These are phyloP conservation scores for Schizophyllum amplum DNA, from an alignment of 1,284 basidiomycete genomes.

Conservation along the genomic window DNA sequence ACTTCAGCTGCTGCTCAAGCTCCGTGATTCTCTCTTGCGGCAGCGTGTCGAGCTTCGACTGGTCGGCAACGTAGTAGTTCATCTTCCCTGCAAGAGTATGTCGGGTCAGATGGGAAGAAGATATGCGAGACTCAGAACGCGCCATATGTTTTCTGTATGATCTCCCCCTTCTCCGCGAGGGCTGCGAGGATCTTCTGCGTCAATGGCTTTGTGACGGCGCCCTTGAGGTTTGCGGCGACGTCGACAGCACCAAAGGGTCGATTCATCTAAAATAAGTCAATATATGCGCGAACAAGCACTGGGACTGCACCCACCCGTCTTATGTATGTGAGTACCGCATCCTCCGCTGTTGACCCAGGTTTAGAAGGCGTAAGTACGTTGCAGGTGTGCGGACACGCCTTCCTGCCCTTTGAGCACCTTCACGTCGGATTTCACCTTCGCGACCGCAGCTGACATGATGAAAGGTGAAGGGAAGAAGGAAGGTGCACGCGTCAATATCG, in stretches of 20 bases:
- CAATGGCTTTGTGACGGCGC: slow-evolving; percentile 71
- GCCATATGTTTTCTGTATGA: slow-evolving; percentile 78
- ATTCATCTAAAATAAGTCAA: slow-evolving; percentile 48
- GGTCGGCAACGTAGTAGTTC: slow-evolving; percentile 75
- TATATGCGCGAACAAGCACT: slow-evolving; percentile 1
- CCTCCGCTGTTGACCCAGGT: slow-evolving; percentile 41
- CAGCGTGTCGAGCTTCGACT: slow-evolving; percentile 54
- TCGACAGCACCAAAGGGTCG: slow-evolving; percentile 76
- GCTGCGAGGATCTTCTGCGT: slow-evolving; percentile 75
- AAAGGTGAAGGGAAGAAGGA: neutral
- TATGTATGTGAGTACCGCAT: slow-evolving; percentile 65
- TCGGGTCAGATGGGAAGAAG: slow-evolving; percentile 4
- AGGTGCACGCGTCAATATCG: neutral
- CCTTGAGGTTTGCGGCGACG: slow-evolving; percentile 81
- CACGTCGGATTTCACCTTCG: slow-evolving; percentile 42
- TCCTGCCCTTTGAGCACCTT: slow-evolving; percentile 65
- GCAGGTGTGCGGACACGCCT: slow-evolving; percentile 13
- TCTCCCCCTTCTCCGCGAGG: slow-evolving; percentile 69
- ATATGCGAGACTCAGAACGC: slow-evolving; percentile 15
- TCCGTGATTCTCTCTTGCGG: slow-evolving; percentile 48
- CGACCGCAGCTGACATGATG: slow-evolving; percentile 29
- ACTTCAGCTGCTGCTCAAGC: slow-evolving; percentile 46
- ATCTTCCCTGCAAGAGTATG: slow-evolving; percentile 56
- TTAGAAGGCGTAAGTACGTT: neutral
- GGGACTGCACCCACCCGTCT: slow-evolving; percentile 40